Evolutionary conservation across 768 basidiomycete species (phyloP).

Genomic region (Tricholoma hemisulphureum): DNA sequence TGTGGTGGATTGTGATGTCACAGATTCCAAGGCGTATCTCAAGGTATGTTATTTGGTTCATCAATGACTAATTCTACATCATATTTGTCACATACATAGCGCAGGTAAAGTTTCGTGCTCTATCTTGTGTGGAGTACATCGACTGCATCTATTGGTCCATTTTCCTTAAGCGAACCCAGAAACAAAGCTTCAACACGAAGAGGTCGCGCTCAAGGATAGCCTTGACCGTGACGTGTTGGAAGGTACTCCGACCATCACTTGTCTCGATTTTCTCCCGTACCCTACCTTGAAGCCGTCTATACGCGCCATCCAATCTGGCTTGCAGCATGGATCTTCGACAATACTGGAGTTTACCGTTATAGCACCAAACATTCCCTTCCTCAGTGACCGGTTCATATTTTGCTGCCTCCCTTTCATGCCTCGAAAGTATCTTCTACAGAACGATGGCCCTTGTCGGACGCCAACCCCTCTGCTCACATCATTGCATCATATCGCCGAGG

Average conservation of each 20-base stretch:
- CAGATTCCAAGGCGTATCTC: constrained; percentile 14
- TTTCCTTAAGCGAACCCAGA: background rate
- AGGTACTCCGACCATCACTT: background rate
- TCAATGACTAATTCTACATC: background rate
- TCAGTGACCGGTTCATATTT: constrained; percentile 38
- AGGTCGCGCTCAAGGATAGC: background rate
- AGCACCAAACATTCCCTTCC: constrained; percentile 30
- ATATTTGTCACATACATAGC: background rate
- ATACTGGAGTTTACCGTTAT: constrained; percentile 38
- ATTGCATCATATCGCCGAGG: constrained; percentile 37
- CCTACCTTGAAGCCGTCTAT: constrained; percentile 22
- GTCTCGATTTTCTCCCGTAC: constrained; percentile 21
- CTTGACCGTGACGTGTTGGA: background rate
- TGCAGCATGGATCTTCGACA: constrained; percentile 15
- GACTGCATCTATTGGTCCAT: background rate
- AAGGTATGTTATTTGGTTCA: constrained; percentile 2
- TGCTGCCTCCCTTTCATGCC: constrained; percentile 45
- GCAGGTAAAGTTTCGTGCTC: background rate
- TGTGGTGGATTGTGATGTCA: constrained; percentile 35
- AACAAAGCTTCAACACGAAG: too few relatives aligned
- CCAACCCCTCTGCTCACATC: constrained; percentile 38
- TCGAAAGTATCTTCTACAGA: constrained; percentile 18
- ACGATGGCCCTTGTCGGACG: constrained; percentile 21
- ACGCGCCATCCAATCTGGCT: constrained; percentile 19
- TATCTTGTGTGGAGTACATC: background rate